Base-by-base conservation (phyloP, 1,139 yeast species). In the Taphrina communis region DNA sequence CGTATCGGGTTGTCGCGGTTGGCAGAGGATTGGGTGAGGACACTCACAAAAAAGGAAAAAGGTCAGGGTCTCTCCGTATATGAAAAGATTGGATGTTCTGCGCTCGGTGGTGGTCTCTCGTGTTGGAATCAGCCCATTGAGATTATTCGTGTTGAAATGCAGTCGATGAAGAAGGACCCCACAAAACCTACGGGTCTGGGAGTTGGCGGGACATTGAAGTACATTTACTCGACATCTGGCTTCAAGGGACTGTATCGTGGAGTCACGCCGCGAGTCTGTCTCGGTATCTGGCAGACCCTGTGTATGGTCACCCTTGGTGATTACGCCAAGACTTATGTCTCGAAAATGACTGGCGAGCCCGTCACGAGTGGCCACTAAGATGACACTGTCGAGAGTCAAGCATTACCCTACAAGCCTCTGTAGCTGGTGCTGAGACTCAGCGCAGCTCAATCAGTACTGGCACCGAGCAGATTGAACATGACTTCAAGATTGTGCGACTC, bases 51-150 rank as follows among this genome's bases (percentile, higher is more conserved):
- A 65, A 89, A 90, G 79, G 79, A 81, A 36, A 83, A 85, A 60
- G 83, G 83, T 70, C 88, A 88, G 66, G 86, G 86, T 75, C 84
- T 94, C 74, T 81, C 82, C 72, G 90, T 96, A 0, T 76, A 81
- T 52, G 98, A 94, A 78, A 93, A 93, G 80, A 88, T 94, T 71
- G 82, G 85, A 31, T 90, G 96, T n/a, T 87, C 95, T 21, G 91
- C 90, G 9, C 80, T 94, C 73, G 99, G 98, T 84, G 99, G 99
- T 81, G 97, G 97, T 73, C 85, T 95, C 73, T 88, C 96, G 72
- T 97, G 98, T 25, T 94, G 99, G 98, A 94, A 94, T 80, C 99
- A 94, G 81, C 99, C 99, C 55, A 92, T 94, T 76, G 99, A 94
- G 81, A 68, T 70, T 35, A 89, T 92, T 73, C 87, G 99, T 80